A percentile compares a stretch with the other conserved stretches of the same genome.
These are phyloP conservation scores for Kwoniella heveanensis DNA, from an alignment of 768 basidiomycete genomes.

Conservation along the genomic window DNA sequence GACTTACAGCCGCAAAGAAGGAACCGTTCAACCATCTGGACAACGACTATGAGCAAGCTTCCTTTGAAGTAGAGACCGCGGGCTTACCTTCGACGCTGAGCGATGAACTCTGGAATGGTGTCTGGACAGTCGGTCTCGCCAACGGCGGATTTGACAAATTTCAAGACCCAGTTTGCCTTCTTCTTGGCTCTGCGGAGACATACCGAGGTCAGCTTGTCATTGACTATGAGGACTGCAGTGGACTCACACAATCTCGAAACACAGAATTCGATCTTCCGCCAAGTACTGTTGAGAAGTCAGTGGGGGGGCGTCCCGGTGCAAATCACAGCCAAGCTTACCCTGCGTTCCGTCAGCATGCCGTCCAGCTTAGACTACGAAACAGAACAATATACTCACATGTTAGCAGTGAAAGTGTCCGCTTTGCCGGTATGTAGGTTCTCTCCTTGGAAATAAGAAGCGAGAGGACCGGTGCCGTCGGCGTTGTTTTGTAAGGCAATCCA, in stretches of 20 bases:
- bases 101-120: conserved; percentile 86
- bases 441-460: conserved; percentile 91
- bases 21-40: conserved; percentile 67
- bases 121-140: conserved; percentile 96
- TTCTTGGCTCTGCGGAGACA: conserved; percentile 45
- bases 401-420: conserved; percentile 55
- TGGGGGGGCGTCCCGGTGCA: not conserved
- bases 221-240: no score
- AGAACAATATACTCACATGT: conserved; percentile 47
- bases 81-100: conserved; percentile 83
- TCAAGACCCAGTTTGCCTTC: conserved; percentile 52
- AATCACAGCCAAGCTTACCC: not conserved
- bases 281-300: conserved; percentile 37
- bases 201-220: not conserved
- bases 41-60: no score
- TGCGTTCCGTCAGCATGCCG: not conserved
- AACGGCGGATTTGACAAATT: conserved; percentile 67
- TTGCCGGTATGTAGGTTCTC: conserved; percentile 67
- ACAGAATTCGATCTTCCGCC: conserved; percentile 56
- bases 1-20: conserved; percentile 74
- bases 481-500: conserved; percentile 86
- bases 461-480: conserved; percentile 81
- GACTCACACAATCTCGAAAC: conserved; percentile 55
- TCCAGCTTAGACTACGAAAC: conserved; percentile 3
- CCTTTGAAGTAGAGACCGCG: conserved; percentile 41